Percentiles rank a stretch among this genome's conserved stretches.
Evolutionary conservation across 1,139 yeast genomes (phyloP).

Genomic region (Yamadazyma diospyri): DNA sequence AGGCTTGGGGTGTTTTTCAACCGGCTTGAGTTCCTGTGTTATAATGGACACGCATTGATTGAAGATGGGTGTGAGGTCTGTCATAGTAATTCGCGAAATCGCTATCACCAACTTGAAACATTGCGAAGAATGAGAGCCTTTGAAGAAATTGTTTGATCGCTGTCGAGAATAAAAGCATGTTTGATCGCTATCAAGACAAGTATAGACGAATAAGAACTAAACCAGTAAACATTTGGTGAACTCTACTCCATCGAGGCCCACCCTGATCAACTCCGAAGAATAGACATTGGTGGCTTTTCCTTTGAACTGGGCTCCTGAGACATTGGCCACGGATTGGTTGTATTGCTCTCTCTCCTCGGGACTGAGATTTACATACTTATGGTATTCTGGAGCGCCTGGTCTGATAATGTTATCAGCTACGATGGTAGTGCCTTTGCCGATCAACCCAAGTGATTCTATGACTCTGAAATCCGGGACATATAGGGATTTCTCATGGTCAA

Average conservation of each 20-base stretch:
- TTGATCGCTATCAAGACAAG: too few relatives aligned
- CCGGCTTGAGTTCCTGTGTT: constrained; percentile 22
- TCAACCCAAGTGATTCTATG: constrained; percentile 36
- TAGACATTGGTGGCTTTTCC: constrained; percentile 39
- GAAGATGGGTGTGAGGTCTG: constrained; percentile 53
- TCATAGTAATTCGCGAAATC: constrained; percentile 27
- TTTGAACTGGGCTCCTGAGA: constrained; percentile 9
- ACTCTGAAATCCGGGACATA: constrained; percentile 44
- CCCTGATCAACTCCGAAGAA: constrained; percentile 24
- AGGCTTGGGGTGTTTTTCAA: background rate
- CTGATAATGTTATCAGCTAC: constrained; percentile 36
- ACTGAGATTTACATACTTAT: constrained; percentile 33
- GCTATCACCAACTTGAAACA: too few relatives aligned
- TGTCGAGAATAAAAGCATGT: too few relatives aligned
- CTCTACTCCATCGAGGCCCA: constrained; percentile 29
- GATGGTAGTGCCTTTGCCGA: constrained; percentile 39
- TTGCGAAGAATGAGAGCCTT: too few relatives aligned
- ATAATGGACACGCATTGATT: constrained; percentile 46
- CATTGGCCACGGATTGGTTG: constrained; percentile 17
- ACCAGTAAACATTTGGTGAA: constrained; percentile 17
- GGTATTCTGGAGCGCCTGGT: constrained; percentile 42
- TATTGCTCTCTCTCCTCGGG: constrained; percentile 34
- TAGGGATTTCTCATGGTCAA: constrained; percentile 39
- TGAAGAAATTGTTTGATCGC: too few relatives aligned
- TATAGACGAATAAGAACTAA: too few relatives aligned